Base-by-base conservation (phyloP, 2,329 filamentous ascomycete species). In the Microthyrium microscopicum region DNA sequence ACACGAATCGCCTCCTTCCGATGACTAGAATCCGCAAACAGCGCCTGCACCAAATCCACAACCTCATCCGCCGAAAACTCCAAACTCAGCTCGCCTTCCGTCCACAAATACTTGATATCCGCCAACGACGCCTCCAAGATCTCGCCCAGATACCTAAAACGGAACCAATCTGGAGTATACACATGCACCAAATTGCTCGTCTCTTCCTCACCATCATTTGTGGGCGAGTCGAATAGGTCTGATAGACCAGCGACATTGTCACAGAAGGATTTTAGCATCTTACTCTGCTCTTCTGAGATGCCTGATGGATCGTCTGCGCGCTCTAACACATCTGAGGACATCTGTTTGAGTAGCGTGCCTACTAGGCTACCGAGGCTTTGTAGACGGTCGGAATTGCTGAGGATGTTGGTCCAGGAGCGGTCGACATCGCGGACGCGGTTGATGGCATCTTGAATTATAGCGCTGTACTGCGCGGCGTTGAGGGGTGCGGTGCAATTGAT, bases 61-160 rank as follows among this genome's bases (percentile, higher is more conserved):
- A 77, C 63, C 46, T 77, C 72, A 21, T 72, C 68, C 3, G 57
- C 56, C 17, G 62, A 62, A 52, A 75, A 76, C 45, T 76, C 71
- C 35, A 74, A 47, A 39, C 64, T 65, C 43, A 77, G 44, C 48
- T 72, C 72, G n/a, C 69, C 68, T 42, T 77, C 70, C 3, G 59
- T 61, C 72, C 72, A 77, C 27, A 76, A 48, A 40, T 67, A 76
- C 44, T 67, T 73, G 52, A 77, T 76, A 44, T 77, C 72, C 15
- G 68, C 71, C 12, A 77, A 52, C 31, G 62, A 70, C 35, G 66
- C 66, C 34, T 75, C 72, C 33, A 77, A 47, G 28, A 77, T 73
- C 42, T 75, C 72, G 26, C 63, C 55, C 33, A 77, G 47, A 42
- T 75, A 76, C 46, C 73, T 70, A 45, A 76, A 75, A 39, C 70